phyloP scores from a whole-genome alignment of 306 rosid genomes.

The Corylus heterophylla region DNA sequence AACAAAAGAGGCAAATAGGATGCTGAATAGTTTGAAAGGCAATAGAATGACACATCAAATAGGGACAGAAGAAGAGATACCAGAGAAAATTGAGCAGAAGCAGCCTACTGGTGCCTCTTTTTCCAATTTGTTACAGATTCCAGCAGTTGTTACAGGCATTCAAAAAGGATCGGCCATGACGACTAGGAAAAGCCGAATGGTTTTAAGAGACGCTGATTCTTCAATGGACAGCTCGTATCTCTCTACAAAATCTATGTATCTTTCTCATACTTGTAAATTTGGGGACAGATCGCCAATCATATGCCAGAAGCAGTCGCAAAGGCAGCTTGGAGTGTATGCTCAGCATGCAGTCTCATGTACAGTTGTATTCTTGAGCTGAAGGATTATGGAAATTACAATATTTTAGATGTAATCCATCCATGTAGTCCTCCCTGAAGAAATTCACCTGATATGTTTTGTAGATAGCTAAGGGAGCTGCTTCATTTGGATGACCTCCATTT shows the following conservation, averaged over 20 bases:
- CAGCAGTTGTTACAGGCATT: slow-evolving; percentile 32
- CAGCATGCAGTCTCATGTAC: slow-evolving; percentile 58
- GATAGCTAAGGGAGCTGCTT: slow-evolving; percentile 1
- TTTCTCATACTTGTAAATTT: slow-evolving; percentile 45
- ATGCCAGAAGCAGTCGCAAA: slow-evolving; percentile 50
- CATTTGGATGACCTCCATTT: slow-evolving; percentile 13
- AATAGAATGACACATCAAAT: slow-evolving; percentile 24
- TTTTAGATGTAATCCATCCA: slow-evolving; percentile 16
- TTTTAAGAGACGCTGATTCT: slow-evolving; percentile 44
- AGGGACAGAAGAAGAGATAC: slow-evolving; percentile 30
- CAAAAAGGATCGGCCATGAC: slow-evolving; percentile 47
- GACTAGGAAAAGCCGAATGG: slow-evolving; percentile 41
- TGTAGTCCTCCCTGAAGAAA: slow-evolving; percentile 8
- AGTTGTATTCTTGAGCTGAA: slow-evolving; percentile 51
- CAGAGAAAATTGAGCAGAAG: slow-evolving; percentile 43
- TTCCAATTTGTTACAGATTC: slow-evolving; percentile 46
- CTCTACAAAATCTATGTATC: slow-evolving; percentile 38
- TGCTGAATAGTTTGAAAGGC: slow-evolving; percentile 28
- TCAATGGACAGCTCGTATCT: slow-evolving; percentile 41
- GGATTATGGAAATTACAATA: not conserved
- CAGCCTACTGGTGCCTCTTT: slow-evolving; percentile 33
- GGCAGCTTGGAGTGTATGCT: slow-evolving; percentile 51
- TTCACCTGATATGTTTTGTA: slow-evolving; percentile 17
- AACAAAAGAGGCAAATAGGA: slow-evolving; percentile 53
- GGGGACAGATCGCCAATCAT: slow-evolving; percentile 54